A percentile compares a stretch with the other conserved stretches of the same genome.
These are phyloP conservation scores for Debaryomyces sp. DNA, from an alignment of 1,139 yeast genomes.

Conservation along the genomic window DNA sequence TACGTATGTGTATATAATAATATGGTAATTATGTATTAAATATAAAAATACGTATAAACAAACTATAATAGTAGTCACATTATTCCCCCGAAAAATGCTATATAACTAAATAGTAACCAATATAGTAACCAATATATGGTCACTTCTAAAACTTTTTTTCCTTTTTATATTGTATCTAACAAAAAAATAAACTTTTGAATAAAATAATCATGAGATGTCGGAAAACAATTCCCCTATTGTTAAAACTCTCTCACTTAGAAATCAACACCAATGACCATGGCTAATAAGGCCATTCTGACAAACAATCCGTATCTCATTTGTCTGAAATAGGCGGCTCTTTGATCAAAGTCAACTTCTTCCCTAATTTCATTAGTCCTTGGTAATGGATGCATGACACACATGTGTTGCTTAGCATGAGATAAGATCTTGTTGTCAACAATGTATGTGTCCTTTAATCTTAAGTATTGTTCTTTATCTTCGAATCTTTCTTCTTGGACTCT, in stretches of 20 bases:
- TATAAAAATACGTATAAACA: neutral
- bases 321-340: conserved; percentile 98
- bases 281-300: conserved; percentile 97
- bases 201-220: neutral
- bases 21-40: neutral
- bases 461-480: conserved; percentile 71
- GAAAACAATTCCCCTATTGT: conserved; percentile 15
- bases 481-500: conserved; percentile 98
- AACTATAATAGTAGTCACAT: conserved; percentile 4
- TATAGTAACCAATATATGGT: neutral
- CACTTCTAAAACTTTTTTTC: conserved; percentile 5
- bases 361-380: conserved; percentile 96
- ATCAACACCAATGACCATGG: conserved; percentile 94
- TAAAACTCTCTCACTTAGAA: conserved; percentile 26
- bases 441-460: conserved; percentile 87
- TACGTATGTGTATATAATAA: conserved; percentile 1
- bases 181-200: neutral
- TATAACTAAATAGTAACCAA: neutral
- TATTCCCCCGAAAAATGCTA: conserved; percentile 17
- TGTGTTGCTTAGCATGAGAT: conserved; percentile 92
- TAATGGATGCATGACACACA: conserved; percentile 99
- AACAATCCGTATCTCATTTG: conserved; percentile 98
- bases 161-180: conserved; percentile 1
- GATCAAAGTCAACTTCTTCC: conserved; percentile 98
- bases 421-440: conserved; percentile 91